Percentiles rank a stretch among this genome's conserved stretches.
Evolutionary conservation across 2,329 filamentous ascomycete genomes (phyloP).

Genomic region (Metarhizium brunneum): DNA sequence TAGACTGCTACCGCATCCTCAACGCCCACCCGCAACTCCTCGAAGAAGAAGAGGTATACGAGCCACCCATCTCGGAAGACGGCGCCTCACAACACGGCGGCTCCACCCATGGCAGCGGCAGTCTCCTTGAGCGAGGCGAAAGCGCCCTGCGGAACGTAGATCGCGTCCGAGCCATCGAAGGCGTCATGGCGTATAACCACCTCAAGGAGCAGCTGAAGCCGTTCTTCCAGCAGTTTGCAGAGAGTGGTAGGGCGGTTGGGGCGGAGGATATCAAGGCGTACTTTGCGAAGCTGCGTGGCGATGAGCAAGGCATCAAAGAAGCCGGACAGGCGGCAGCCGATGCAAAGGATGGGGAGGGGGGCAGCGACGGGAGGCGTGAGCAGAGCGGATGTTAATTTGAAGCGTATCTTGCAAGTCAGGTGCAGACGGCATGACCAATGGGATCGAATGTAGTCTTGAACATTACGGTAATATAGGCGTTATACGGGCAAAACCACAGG

Average conservation of each 20-base stretch:
- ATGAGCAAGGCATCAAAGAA: slow-evolving; percentile 63
- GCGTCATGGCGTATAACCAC: slow-evolving; percentile 96
- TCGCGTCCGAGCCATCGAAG: slow-evolving; percentile 86
- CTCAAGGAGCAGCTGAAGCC: slow-evolving; percentile 92
- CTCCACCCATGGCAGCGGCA: slow-evolving; percentile 63
- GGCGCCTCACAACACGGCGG: slow-evolving; percentile 44
- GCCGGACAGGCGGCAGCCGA: slow-evolving; percentile 44
- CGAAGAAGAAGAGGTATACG: slow-evolving; percentile 90
- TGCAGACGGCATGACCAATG: not conserved
- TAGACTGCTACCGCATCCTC: slow-evolving; percentile 67
- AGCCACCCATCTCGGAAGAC: slow-evolving; percentile 71
- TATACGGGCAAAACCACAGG: not conserved
- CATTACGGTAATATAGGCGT: not conserved
- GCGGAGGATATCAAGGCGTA: slow-evolving; percentile 95
- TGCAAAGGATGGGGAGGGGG: slow-evolving; percentile 21
- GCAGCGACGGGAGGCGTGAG: slow-evolving; percentile 33
- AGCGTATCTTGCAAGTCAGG: not conserved
- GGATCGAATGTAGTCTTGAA: not conserved
- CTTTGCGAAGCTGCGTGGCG: slow-evolving; percentile 88
- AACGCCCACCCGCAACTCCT: slow-evolving; percentile 68
- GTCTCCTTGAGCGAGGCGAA: slow-evolving; percentile 83
- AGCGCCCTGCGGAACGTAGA: slow-evolving; percentile 87
- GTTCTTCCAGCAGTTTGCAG: slow-evolving; percentile 88
- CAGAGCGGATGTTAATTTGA: slow-evolving; percentile 41
- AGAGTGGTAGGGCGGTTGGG: slow-evolving; percentile 77